These are phyloP conservation scores for Xylariaceae sp. DNA, from an alignment of 2,329 filamentous ascomycete species.

Conservation along the genomic window DNA sequence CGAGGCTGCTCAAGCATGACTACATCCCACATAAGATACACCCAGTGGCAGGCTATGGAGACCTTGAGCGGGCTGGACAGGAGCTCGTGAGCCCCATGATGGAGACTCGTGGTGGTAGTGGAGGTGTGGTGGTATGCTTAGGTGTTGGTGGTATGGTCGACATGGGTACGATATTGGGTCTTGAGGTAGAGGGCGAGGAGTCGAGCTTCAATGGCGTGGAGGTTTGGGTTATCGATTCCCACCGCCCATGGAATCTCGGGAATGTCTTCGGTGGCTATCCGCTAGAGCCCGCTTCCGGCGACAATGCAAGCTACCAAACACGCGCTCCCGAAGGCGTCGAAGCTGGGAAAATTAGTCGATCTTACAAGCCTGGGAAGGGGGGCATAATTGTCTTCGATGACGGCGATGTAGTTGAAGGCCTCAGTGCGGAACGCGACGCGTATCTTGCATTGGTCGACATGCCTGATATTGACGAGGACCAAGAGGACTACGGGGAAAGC, in stretches of 20 bases:
- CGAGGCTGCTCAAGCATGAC: conserved; percentile 89
- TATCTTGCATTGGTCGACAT: conserved; percentile 85
- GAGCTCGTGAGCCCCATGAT: conserved; percentile 84
- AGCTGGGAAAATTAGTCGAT: conserved; percentile 65
- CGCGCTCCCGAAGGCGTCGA: conserved; percentile 62
- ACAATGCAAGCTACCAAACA: conserved; percentile 41
- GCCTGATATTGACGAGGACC: conserved; percentile 79
- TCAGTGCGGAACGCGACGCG: conserved; percentile 70
- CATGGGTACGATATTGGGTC: conserved; percentile 71
- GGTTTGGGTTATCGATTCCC: conserved; percentile 89
- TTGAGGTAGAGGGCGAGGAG: conserved; percentile 65
- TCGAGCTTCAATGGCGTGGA: conserved; percentile 77
- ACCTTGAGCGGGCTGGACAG: conserved; percentile 74
- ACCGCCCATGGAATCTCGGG: conserved; percentile 88
- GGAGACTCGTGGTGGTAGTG: conserved; percentile 74
- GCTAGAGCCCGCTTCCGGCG: conserved; percentile 46
- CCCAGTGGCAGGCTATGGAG: conserved; percentile 86
- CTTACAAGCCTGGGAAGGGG: conserved; percentile 74
- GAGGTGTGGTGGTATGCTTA: conserved; percentile 86
- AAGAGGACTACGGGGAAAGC: conserved; percentile 55
- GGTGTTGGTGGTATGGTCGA: conserved; percentile 92
- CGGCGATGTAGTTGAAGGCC: conserved; percentile 84
- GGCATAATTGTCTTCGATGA: conserved; percentile 95
- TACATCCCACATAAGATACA: conserved; percentile 98
- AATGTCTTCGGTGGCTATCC: conserved; percentile 84